phyloP scores from a whole-genome alignment of 2,329 filamentous ascomycete species.

The Daldinia sp. region DNA sequence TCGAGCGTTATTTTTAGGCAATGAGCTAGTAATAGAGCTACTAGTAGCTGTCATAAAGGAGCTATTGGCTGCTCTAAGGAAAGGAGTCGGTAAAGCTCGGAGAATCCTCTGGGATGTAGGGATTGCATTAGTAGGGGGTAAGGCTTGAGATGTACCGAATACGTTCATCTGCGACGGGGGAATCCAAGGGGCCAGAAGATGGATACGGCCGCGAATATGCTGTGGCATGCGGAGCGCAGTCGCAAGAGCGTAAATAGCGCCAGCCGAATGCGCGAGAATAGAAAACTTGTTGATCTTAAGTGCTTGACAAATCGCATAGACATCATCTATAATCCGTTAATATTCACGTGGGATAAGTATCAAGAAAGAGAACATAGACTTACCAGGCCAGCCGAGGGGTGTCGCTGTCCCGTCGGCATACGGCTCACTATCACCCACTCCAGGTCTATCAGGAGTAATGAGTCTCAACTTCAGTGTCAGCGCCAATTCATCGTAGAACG shows the following conservation, averaged over 20 bases:
- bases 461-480: slow-evolving; percentile 87
- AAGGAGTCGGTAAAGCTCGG: slow-evolving; percentile 86
- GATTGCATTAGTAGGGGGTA: slow-evolving; percentile 85
- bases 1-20: slow-evolving; percentile 73
- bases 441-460: slow-evolving; percentile 93
- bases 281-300: slow-evolving; percentile 97
- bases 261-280: slow-evolving; percentile 93
- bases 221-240: slow-evolving; percentile 96
- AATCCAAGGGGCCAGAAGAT: slow-evolving; percentile 96
- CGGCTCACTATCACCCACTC: slow-evolving; percentile 90
- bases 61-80: slow-evolving; percentile 94
- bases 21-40: slow-evolving; percentile 82
- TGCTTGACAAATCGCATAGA: slow-evolving; percentile 91
- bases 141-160: slow-evolving; percentile 77
- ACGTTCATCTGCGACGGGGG: slow-evolving; percentile 92
- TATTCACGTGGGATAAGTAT: slow-evolving; percentile 2
- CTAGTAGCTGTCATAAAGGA: slow-evolving; percentile 95
- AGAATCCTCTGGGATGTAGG: slow-evolving; percentile 93
- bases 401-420: slow-evolving; percentile 86
- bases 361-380: slow-evolving; percentile 50
- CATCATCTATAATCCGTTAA: slow-evolving; percentile 70
- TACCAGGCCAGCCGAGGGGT: slow-evolving; percentile 93
- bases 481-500: slow-evolving; percentile 96
- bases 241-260: slow-evolving; percentile 96
- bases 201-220: slow-evolving; percentile 92